Percentiles rank a stretch among this genome's conserved stretches.
phyloP scores from a whole-genome alignment of 1,284 basidiomycete species.

The Laetiporus sulphureus region DNA sequence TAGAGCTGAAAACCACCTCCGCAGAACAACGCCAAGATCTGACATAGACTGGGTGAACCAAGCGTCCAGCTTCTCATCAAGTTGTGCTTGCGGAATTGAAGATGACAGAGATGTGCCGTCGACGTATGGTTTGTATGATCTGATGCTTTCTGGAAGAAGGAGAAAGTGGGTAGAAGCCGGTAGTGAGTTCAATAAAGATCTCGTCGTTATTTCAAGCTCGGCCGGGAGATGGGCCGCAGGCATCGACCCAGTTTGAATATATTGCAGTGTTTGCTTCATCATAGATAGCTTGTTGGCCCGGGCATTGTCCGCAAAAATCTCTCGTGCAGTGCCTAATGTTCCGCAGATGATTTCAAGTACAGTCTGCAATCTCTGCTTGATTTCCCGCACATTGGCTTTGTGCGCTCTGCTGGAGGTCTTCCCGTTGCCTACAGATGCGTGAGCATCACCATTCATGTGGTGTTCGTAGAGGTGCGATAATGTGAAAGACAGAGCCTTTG shows the following conservation, averaged over 20 bases:
- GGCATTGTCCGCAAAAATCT: slow-evolving; percentile 39
- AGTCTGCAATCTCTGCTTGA: slow-evolving; percentile 43
- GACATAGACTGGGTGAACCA: slow-evolving; percentile 57
- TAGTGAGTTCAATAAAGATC: slow-evolving; percentile 50
- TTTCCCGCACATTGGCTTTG: slow-evolving; percentile 35
- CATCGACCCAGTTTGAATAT: slow-evolving; percentile 47
- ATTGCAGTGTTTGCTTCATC: slow-evolving; percentile 45
- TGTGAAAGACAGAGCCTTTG: slow-evolving; percentile 58
- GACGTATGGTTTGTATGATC: slow-evolving; percentile 68
- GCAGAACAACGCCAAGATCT: slow-evolving; percentile 37
- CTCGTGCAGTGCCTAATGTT: slow-evolving; percentile 48
- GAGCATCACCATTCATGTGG: too few relatives aligned
- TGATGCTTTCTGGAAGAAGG: slow-evolving; percentile 55
- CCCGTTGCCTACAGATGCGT: slow-evolving; percentile 10
- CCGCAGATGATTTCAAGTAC: slow-evolving; percentile 48
- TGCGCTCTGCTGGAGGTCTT: slow-evolving; percentile 19
- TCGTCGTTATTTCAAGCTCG: slow-evolving; percentile 58
- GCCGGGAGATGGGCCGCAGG: slow-evolving; percentile 32
- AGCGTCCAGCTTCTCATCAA: slow-evolving; percentile 40
- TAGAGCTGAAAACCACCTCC: slow-evolving; percentile 52
- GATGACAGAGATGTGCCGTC: slow-evolving; percentile 54
- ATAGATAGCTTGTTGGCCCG: slow-evolving; percentile 33
- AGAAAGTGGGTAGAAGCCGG: slow-evolving; percentile 70
- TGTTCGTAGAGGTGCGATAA: too few relatives aligned
- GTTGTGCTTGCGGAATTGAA: slow-evolving; percentile 34